Evolutionary conservation across 2,329 filamentous ascomycete species (phyloP).

Genomic region (Neonectria magnoliae): DNA sequence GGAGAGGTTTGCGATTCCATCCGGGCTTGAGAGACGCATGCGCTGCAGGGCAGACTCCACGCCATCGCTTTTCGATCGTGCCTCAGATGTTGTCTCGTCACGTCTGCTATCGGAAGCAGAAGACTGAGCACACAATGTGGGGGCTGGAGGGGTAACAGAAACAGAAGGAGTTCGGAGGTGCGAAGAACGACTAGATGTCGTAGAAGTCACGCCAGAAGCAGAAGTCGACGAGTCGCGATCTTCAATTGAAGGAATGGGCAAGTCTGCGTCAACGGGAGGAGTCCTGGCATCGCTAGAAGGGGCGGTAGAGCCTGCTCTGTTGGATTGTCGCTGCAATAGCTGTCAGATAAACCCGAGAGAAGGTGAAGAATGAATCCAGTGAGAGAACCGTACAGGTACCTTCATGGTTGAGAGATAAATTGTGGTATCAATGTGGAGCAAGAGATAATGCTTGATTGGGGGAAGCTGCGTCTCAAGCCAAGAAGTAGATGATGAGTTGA

Average conservation of each 20-base stretch:
- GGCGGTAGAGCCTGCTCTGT: background rate
- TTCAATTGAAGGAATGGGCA: slow-evolving; percentile 31
- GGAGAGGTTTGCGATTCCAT: slow-evolving; percentile 3
- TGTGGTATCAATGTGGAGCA: background rate
- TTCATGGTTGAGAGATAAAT: background rate
- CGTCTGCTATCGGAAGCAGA: background rate
- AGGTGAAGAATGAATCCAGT: no score
- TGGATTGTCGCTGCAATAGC: background rate
- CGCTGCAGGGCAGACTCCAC: slow-evolving; percentile 6
- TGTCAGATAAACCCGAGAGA: background rate
- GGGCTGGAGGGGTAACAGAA: slow-evolving; percentile 22
- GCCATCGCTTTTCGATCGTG: background rate
- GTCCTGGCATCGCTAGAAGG: background rate
- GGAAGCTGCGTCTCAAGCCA: background rate
- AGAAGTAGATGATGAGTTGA: background rate
- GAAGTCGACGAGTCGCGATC: background rate
- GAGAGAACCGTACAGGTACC: background rate
- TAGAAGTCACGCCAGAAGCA: background rate
- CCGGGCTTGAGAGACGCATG: slow-evolving; percentile 22
- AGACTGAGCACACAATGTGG: background rate
- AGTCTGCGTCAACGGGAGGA: slow-evolving; percentile 7
- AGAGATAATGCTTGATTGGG: background rate
- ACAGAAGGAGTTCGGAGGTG: slow-evolving; percentile 29
- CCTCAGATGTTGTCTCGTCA: background rate
- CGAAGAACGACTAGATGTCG: background rate